phyloP scores from a whole-genome alignment of 2,329 filamentous ascomycete genomes.

The Aspergillus glaucus region DNA sequence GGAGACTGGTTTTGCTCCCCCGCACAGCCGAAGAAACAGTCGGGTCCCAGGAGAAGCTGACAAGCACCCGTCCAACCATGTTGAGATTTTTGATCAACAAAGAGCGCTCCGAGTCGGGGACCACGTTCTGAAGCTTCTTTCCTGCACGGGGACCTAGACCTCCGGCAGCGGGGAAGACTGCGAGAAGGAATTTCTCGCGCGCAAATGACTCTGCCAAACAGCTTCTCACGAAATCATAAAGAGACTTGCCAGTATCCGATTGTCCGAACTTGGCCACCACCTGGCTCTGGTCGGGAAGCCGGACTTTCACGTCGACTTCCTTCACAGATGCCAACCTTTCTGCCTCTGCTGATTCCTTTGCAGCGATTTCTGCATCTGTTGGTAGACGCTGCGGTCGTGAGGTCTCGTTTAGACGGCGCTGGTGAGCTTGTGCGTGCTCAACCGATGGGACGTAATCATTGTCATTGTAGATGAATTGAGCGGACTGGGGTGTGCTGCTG shows the following conservation, averaged over 20 bases:
- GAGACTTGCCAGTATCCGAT: slow-evolving; percentile 59
- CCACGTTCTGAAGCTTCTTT: slow-evolving; percentile 19
- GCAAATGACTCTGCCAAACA: slow-evolving; percentile 57
- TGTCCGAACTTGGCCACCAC: slow-evolving; percentile 66
- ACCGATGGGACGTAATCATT: slow-evolving; percentile 75
- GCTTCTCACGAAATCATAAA: slow-evolving; percentile 68
- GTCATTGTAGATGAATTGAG: slow-evolving; percentile 60
- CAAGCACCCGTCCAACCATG: slow-evolving; percentile 62
- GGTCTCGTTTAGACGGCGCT: slow-evolving; percentile 70
- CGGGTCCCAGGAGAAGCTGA: slow-evolving; percentile 71
- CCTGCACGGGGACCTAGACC: slow-evolving; percentile 9
- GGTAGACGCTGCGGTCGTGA: slow-evolving; percentile 70
- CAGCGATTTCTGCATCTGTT: slow-evolving; percentile 75
- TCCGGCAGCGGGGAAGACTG: slow-evolving; percentile 44
- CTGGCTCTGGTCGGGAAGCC: slow-evolving; percentile 80
- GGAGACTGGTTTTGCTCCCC: slow-evolving; percentile 45
- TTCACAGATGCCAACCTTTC: slow-evolving; percentile 61
- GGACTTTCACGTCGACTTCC: slow-evolving; percentile 68
- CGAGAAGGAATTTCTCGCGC: slow-evolving; percentile 64
- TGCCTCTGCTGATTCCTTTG: slow-evolving; percentile 59
- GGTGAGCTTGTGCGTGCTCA: slow-evolving; percentile 74
- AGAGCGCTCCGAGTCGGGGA: slow-evolving; percentile 41
- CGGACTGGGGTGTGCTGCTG: slow-evolving; percentile 67
- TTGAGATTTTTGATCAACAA: slow-evolving; percentile 65
- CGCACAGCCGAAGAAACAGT: slow-evolving; percentile 51